Percentiles rank a stretch among this genome's conserved stretches.
Conservation (phyloP, 2,329 filamentous ascomycete species). For the Corinectria fuckeliana region DNA sequence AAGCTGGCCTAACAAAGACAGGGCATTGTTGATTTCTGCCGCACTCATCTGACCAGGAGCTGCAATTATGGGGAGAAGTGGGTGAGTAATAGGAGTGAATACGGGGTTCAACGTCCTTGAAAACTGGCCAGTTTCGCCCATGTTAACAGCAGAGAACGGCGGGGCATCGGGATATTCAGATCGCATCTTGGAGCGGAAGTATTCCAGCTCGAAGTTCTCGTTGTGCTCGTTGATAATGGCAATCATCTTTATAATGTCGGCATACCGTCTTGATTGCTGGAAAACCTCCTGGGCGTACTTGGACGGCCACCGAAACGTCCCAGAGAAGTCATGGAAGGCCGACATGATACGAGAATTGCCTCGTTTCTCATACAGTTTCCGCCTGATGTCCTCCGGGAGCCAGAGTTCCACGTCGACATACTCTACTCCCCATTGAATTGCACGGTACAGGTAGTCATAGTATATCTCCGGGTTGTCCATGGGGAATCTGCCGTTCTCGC, state of each 20-base stretch:
- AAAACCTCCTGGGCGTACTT: slow-evolving; percentile 75
- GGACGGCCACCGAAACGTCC: slow-evolving; percentile 83
- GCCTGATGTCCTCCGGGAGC: slow-evolving; percentile 79
- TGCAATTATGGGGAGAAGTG: slow-evolving; percentile 81
- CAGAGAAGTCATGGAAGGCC: slow-evolving; percentile 90
- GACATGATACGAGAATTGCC: slow-evolving; percentile 87
- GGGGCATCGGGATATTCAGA: slow-evolving; percentile 71
- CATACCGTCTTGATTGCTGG: slow-evolving; percentile 72
- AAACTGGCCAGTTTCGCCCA: slow-evolving; percentile 85
- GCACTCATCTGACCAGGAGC: slow-evolving; percentile 86
- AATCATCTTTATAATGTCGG: slow-evolving; percentile 92
- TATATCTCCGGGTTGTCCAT: slow-evolving; percentile 80
- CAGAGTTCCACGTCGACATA: slow-evolving; percentile 91
- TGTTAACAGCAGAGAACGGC: slow-evolving; percentile 83
- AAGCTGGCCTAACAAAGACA: slow-evolving; percentile 80
- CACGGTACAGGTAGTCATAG: slow-evolving; percentile 80
- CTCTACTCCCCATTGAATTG: slow-evolving; percentile 88
- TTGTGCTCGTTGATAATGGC: slow-evolving; percentile 81
- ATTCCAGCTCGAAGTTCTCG: slow-evolving; percentile 89
- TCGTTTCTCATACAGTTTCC: slow-evolving; percentile 69
- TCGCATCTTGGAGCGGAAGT: slow-evolving; percentile 81
- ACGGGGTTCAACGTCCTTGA: slow-evolving; percentile 84
- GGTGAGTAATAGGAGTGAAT: slow-evolving; percentile 88
- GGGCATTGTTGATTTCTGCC: slow-evolving; percentile 81
- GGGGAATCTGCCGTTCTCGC: slow-evolving; percentile 83